Percentiles rank a stretch among this genome's conserved stretches.
These are phyloP conservation scores for Fomitiporia mediterranea DNA, from an alignment of 1,284 basidiomycete genomes.

Conservation along the genomic window DNA sequence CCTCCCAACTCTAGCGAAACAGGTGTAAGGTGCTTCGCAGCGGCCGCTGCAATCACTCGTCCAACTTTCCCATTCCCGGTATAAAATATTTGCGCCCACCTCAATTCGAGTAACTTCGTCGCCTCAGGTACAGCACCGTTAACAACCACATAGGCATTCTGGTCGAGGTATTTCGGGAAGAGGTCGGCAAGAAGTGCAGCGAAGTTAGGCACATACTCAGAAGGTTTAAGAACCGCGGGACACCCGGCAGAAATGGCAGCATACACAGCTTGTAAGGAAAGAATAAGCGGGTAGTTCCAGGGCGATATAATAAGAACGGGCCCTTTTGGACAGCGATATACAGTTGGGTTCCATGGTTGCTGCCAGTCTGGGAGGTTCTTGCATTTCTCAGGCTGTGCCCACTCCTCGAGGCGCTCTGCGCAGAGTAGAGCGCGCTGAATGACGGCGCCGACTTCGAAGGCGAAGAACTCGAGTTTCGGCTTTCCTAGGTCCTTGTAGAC, in stretches of 20 bases:
- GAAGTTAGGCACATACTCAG: conserved; percentile 41
- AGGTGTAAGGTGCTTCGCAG: conserved; percentile 70
- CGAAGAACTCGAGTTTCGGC: conserved; percentile 38
- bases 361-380: conserved; percentile 32
- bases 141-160: conserved; percentile 32
- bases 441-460: conserved; percentile 36
- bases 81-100: conserved; percentile 20
- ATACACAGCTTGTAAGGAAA: conserved; percentile 35
- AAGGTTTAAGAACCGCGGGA: conserved; percentile 42
- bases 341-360: conserved; percentile 31
- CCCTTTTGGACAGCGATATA: conserved; percentile 37
- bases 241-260: conserved; percentile 44
- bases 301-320: conserved; percentile 34
- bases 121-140: conserved; percentile 43
- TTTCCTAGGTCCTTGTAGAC: conserved; percentile 51
- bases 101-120: conserved; percentile 26
- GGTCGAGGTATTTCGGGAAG: conserved; percentile 46
- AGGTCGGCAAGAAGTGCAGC: conserved; percentile 43
- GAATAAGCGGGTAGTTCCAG: conserved; percentile 40
- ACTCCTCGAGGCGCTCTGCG: conserved; percentile 45
- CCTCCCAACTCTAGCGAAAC: conserved; percentile 59
- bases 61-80: conserved; percentile 52
- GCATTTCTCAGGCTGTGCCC: conserved; percentile 43
- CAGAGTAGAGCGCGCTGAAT: conserved; percentile 43
- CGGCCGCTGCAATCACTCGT: conserved; percentile 61